These are phyloP conservation scores for Hypoxylon perforatum DNA, from an alignment of 495 filamentous ascomycete species.

Conservation along the genomic window DNA sequence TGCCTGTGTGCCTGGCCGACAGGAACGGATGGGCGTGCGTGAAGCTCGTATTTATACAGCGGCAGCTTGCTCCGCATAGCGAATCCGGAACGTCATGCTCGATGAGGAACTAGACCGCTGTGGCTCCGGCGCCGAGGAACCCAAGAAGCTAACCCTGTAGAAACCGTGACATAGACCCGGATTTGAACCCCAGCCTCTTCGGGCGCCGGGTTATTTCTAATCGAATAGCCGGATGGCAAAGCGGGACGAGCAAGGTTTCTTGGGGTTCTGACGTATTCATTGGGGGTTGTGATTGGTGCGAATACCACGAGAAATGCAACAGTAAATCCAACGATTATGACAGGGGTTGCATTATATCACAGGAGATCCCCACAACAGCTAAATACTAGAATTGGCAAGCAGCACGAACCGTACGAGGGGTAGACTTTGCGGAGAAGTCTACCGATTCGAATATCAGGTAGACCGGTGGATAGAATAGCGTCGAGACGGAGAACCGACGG, in stretches of 20 bases:
- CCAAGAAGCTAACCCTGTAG: constrained; percentile 15
- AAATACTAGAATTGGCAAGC: neutral
- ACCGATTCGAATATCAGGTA: no score
- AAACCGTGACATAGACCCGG: constrained; percentile 21
- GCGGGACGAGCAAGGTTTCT: neutral
- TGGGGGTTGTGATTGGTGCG: constrained; percentile 32
- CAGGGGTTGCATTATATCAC: constrained; percentile 21
- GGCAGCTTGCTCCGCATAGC: constrained; percentile 2
- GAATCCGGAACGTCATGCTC: constrained; percentile 23
- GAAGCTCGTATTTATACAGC: constrained; percentile 11
- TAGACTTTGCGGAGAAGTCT: no score
- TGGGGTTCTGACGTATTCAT: neutral
- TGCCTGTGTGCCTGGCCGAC: constrained; percentile 8
- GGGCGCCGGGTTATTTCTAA: constrained; percentile 37
- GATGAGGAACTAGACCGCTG: constrained; percentile 26
- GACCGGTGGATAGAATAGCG: no score
- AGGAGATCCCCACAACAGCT: neutral
- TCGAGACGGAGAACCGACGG: no score
- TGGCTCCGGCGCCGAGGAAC: constrained; percentile 30
- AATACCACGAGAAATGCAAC: constrained; percentile 24
- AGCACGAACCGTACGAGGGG: neutral
- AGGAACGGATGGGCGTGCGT: neutral
- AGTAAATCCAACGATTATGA: constrained; percentile 17
- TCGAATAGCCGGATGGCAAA: constrained; percentile 33
- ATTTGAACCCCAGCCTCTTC: constrained; percentile 18